Evolutionary conservation across 2,329 filamentous ascomycete genomes (phyloP), one percentile per base, ranked within the genome.

Genomic region (Chrysoporthe deuterocubensis): DNA sequence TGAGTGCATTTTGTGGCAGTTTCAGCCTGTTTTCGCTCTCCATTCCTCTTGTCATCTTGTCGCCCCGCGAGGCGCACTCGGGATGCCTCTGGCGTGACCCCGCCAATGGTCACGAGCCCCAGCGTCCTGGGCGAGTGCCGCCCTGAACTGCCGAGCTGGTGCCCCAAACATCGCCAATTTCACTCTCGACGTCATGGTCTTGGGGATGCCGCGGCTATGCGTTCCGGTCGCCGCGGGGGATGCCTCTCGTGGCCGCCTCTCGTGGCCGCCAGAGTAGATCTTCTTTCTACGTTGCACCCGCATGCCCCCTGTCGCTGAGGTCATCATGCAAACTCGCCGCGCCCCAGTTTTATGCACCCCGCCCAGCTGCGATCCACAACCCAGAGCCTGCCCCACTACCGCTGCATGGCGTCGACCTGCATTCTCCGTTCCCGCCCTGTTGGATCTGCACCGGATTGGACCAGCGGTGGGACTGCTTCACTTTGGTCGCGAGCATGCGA

Each of bases 1-100:
- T 98, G 91, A 89, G 92, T 71, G 67, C 71, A 52, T 2, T 66
- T 64, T 68, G 11, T 14, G 4, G 60, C 66, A 64, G 34, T 26
- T 42, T 65, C 57, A 59, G 62, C 37, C 64, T 67, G n/a, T 32
- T 58, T 62, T 40, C 44, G 11, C 11, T 26, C 34, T 43, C 40
- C 3, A 13, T 44, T 2, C 21, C n/a, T 60, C 37, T 2, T 21
- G 11, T 37, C 48, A 52, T 52, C 11, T 13, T 46, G 14, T 7
- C n/a, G 11, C 7, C 21, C 48, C 4, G 26, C 48, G 5, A 3
- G 8, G 21, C 21, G 26, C 48, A 52, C 3, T 26, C 26, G 26
- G 26, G 26, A 26, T 59, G 57, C 57, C 54, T 40, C 57, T 59
- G 37, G 34, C 37, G 34, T 59, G 16, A n/a, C 40, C 8, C 56